Conservation (phyloP, 306 rosid genomes). For the Glycyrrhiza uralensis region DNA sequence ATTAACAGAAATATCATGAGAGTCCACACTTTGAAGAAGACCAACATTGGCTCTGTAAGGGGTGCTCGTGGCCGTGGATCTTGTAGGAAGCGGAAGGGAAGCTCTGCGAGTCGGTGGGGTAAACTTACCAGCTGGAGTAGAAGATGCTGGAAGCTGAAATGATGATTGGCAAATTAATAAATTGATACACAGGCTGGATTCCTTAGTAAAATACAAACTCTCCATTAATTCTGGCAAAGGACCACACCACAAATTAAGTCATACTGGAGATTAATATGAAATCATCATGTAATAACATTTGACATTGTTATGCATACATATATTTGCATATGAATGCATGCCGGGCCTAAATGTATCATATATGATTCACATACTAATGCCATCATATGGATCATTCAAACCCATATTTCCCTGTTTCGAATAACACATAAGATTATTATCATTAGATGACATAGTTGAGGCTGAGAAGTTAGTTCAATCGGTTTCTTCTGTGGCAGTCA, state of each 20-base stretch:
- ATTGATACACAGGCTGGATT: neutral
- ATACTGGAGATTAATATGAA: neutral
- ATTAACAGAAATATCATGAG: conserved; percentile 83
- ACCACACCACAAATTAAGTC: neutral
- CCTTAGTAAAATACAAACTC: neutral
- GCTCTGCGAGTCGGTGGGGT: conserved; percentile 55
- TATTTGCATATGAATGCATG: neutral
- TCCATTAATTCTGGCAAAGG: neutral
- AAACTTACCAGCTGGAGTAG: conserved; percentile 39
- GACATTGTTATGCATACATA: neutral
- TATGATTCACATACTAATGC: neutral
- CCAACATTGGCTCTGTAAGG: conserved; percentile 45
- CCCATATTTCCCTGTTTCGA: neutral
- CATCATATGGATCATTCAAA: neutral
- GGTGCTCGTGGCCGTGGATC: conserved; percentile 35
- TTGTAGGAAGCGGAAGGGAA: conserved; percentile 70
- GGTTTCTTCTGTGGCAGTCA: neutral
- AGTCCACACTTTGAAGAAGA: conserved; percentile 50
- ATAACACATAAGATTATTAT: neutral
- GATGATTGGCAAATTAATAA: conserved; percentile 4
- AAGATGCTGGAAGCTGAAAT: conserved; percentile 58
- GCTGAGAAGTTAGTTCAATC: neutral
- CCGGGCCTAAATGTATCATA: neutral
- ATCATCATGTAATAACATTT: neutral
- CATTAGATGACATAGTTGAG: neutral